These are phyloP conservation scores for Goffeauzyma gilvescens DNA, from an alignment of 768 basidiomycete genomes.

Conservation along the genomic window DNA sequence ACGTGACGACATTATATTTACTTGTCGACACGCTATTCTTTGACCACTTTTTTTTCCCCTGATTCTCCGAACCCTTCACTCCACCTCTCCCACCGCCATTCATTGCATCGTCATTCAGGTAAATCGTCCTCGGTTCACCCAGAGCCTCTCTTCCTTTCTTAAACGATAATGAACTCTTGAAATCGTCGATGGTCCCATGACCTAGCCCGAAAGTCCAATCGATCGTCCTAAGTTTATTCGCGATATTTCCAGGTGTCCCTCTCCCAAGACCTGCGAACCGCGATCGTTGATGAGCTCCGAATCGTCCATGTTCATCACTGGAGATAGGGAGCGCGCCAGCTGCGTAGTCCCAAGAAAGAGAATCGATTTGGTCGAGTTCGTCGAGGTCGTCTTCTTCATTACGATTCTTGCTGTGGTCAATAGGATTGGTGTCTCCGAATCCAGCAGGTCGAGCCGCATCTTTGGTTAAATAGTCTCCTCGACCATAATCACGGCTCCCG, in stretches of 20 bases:
- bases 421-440: too few species aligned
- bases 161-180: too few species aligned
- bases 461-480: too few species aligned
- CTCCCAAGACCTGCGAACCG: conserved; percentile 1
- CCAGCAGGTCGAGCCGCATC: too few species aligned
- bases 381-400: background rate
- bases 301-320: too few species aligned
- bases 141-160: conserved; percentile 18
- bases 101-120: conserved; percentile 54
- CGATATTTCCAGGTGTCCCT: conserved; percentile 8
- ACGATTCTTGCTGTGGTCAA: background rate
- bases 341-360: background rate
- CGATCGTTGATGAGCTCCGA: conserved; percentile 13
- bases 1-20: conserved; percentile 77
- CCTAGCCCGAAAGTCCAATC: conserved; percentile 28
- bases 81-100: conserved; percentile 32
- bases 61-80: conserved; percentile 46
- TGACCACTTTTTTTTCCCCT: conserved; percentile 9
- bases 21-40: conserved; percentile 73
- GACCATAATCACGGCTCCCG: too few species aligned
- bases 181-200: background rate
- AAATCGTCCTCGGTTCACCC: conserved; percentile 42
- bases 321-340: too few species aligned
- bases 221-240: conserved; percentile 7
- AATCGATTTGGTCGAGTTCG: background rate